Conservation (phyloP, 768 basidiomycete species). For the Xerocomellus dryophilus region DNA sequence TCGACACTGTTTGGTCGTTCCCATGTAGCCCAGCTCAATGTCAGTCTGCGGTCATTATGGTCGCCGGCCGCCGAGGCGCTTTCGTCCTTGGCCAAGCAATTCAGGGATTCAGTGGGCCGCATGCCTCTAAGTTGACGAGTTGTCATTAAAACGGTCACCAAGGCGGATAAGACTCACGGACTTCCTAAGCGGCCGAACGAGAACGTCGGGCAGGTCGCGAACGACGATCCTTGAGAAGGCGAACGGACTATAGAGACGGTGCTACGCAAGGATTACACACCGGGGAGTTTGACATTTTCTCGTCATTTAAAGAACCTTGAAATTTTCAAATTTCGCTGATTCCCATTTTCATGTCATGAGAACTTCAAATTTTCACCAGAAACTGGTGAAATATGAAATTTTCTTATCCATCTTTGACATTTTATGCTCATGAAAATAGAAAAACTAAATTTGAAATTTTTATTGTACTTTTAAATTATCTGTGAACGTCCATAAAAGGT, state of each 20-base stretch:
- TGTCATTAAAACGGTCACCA: constrained; percentile 41
- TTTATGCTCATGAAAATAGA: no score
- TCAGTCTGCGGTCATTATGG: constrained; percentile 91
- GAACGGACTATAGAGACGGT: constrained; percentile 78
- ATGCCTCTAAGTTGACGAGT: constrained; percentile 61
- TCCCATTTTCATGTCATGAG: no score
- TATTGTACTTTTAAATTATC: no score
- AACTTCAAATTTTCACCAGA: no score
- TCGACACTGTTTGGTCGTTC: not conserved
- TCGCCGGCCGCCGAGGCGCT: constrained; percentile 72
- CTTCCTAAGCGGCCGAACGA: constrained; percentile 29
- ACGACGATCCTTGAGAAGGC: constrained; percentile 50
- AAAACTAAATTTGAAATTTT: no score
- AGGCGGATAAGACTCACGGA: not conserved
- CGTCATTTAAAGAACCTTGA: no score
- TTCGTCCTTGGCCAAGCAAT: constrained; percentile 46
- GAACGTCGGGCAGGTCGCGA: constrained; percentile 16
- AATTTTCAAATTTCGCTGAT: no score
- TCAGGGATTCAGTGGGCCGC: constrained; percentile 59
- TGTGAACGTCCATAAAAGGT: no score
- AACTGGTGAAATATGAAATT: no score
- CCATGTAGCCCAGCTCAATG: constrained; percentile 79
- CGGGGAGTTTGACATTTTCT: no score
- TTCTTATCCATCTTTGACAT: no score
- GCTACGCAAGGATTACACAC: constrained; percentile 61